Percentiles rank a stretch among this genome's conserved stretches.
phyloP scores from a whole-genome alignment of 2,329 filamentous ascomycete species.

The Phyllosticta capitalensis region DNA sequence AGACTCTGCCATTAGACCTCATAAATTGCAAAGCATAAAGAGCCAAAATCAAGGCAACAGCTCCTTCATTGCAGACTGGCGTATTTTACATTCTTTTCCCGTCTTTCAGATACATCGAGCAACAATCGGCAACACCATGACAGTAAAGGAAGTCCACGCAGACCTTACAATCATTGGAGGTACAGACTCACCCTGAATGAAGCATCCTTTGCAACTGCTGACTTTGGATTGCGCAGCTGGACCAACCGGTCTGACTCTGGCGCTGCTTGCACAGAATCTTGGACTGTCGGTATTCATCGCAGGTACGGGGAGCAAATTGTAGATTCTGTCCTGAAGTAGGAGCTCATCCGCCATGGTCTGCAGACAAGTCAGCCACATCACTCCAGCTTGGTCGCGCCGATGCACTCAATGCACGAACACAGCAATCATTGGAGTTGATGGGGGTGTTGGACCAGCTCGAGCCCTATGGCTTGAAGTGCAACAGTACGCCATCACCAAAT shows the following conservation, averaged over 20 bases:
- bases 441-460: slow-evolving; percentile 36
- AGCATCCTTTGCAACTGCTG: neutral
- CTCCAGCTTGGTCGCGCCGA: slow-evolving; percentile 39
- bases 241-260: slow-evolving; percentile 39
- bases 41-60: neutral
- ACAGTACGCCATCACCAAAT: slow-evolving; percentile 27
- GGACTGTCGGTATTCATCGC: slow-evolving; percentile 34
- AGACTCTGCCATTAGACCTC: neutral
- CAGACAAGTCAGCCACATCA: slow-evolving; percentile 15
- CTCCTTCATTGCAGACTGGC: neutral
- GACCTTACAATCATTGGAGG: slow-evolving; percentile 15
- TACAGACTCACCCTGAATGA: neutral
- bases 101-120: neutral
- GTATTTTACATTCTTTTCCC: neutral
- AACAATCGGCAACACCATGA: neutral
- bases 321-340: no score
- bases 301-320: slow-evolving; percentile 11
- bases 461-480: slow-evolving; percentile 38
- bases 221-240: slow-evolving; percentile 25
- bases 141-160: slow-evolving; percentile 4
- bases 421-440: slow-evolving; percentile 40
- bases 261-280: slow-evolving; percentile 34
- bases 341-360: neutral
- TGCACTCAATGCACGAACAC: slow-evolving; percentile 41
- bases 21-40: neutral